Percentiles rank a stretch among this genome's conserved stretches.
Evolutionary conservation across 768 basidiomycete genomes (phyloP).

Genomic region (Psilocybe cyanescens): DNA sequence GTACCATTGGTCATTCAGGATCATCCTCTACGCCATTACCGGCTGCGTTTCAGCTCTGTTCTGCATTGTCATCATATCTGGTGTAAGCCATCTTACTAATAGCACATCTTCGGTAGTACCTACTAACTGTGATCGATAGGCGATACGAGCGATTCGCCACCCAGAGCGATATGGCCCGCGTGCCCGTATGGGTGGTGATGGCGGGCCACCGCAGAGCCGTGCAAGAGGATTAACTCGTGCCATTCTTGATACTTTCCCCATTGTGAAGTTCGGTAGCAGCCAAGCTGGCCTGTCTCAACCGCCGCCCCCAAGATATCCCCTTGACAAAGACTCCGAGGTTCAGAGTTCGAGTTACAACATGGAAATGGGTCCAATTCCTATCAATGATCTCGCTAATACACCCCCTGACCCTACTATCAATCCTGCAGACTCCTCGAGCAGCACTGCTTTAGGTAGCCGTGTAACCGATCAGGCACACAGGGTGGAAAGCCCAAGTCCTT

Average conservation of each 20-base stretch:
- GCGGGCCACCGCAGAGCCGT: conserved; percentile 58
- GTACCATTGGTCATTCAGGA: conserved; percentile 46
- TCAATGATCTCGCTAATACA: neutral
- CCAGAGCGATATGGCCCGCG: conserved; percentile 93
- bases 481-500: neutral
- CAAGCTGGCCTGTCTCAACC: conserved; percentile 8
- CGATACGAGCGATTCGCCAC: conserved; percentile 80
- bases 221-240: conserved; percentile 89
- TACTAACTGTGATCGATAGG: conserved; percentile 42
- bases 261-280: conserved; percentile 77
- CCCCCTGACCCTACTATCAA: neutral
- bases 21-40: conserved; percentile 85
- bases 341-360: conserved; percentile 23
- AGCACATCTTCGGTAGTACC: neutral
- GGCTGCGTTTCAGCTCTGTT: conserved; percentile 88
- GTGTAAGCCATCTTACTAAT: conserved; percentile 51
- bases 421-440: neutral
- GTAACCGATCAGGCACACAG: neutral
- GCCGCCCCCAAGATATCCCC: neutral
- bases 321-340: conserved; percentile 31
- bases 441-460: neutral
- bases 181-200: conserved; percentile 39
- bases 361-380: conserved; percentile 11
- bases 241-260: conserved; percentile 93
- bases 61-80: conserved; percentile 82